phyloP scores from a whole-genome alignment of 495 filamentous ascomycete species.

The Penicillium atrosanguineum region DNA sequence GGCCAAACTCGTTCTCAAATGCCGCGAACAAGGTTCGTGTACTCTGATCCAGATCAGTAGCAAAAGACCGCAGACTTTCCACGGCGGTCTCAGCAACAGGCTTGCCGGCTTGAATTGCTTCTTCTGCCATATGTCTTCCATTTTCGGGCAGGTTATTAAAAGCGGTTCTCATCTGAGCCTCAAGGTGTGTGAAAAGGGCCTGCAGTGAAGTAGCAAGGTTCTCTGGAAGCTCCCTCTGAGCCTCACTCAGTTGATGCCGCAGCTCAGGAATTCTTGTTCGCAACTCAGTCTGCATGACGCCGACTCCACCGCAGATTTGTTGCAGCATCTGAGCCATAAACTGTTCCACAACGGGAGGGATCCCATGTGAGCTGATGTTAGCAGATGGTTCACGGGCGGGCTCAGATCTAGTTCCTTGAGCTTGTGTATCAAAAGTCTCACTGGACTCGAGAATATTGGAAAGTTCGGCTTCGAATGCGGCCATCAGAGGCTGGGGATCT shows the following conservation, averaged over 20 bases:
- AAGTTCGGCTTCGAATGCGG: conserved; percentile 53
- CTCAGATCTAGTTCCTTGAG: conserved; percentile 11
- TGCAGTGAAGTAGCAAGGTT: conserved; percentile 41
- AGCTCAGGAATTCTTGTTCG: conserved; percentile 38
- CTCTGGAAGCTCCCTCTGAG: conserved; percentile 39
- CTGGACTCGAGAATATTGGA: conserved; percentile 38
- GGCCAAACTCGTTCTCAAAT: conserved; percentile 41
- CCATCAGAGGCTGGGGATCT: conserved; percentile 39
- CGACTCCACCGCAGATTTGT: conserved; percentile 35
- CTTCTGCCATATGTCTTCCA: conserved; percentile 35
- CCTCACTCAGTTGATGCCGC: conserved; percentile 39
- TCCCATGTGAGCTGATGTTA: conserved; percentile 13
- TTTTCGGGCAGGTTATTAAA: conserved; percentile 43
- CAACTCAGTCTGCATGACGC: conserved; percentile 36
- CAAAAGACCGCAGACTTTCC: conserved; percentile 42
- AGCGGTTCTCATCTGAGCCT: conserved; percentile 39
- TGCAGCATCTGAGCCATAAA: conserved; percentile 32
- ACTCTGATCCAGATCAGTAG: conserved; percentile 45
- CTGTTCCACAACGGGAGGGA: conserved; percentile 26
- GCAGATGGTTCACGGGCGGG: conserved; percentile 13
- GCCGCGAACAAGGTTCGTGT: conserved; percentile 39
- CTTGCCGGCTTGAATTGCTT: conserved; percentile 35
- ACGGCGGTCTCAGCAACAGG: conserved; percentile 42
- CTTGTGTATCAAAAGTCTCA: conserved; percentile 16
- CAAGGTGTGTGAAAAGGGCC: conserved; percentile 39